Conservation (phyloP, 129 eudicot genomes). For the Daucus carota region DH1_v3.0 NC_030382.2:55059001-55059500, state of each 20-base stretch:
- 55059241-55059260: conserved; percentile 86
- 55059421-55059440: conserved; percentile 88
- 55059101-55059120: conserved; percentile 86
- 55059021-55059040: conserved; percentile 68
- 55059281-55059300: conserved; percentile 94
- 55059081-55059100: conserved; percentile 33
- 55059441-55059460: conserved; percentile 77
- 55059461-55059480: conserved; percentile 80
- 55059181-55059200: conserved; percentile 57
- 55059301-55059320: conserved; percentile 73
- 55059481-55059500: conserved; percentile 71
- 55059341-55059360: conserved; percentile 97
- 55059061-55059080: conserved; percentile 71
- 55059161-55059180: conserved; percentile 74
- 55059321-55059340: conserved; percentile 61
- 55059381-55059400: conserved; percentile 72
- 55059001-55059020: conserved; percentile 88
- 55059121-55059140: conserved; percentile 71
- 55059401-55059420: conserved; percentile 54
- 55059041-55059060: conserved; percentile 55
- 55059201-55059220: conserved; percentile 60
- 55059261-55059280: conserved; percentile 79
- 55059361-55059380: conserved; percentile 94
- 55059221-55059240: conserved; percentile 94
- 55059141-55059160: conserved; percentile 74